Base-by-base conservation (phyloP, 345 rosid species). In the Capsella bursapastoris region DNA sequence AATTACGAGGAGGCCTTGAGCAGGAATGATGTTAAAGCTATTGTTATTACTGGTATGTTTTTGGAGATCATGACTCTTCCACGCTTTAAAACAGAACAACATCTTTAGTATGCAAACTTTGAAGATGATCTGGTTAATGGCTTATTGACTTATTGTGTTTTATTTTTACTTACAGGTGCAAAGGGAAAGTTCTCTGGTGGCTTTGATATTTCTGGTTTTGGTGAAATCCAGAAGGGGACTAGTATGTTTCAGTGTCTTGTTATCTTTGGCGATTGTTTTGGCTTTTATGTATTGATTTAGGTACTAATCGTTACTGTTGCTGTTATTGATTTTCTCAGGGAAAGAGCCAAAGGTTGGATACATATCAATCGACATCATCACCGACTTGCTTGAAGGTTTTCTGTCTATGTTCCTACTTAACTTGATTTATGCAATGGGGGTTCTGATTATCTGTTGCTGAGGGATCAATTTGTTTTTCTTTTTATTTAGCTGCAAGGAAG, bases 121-220 rank as follows among this genome's bases (percentile, higher is more conserved):
- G 64, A 35, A 40, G 32, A 49, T 62, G 51, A 40, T 53, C 6
- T 73, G 25, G 31, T 37, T 3, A 4, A 43, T 58, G 64, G 38
- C 0, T 70, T 13, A 38, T 38, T 38, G 41, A 37, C 10, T 1
- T 0, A 35, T 40, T 40, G 14, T 10, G 5, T 40, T 40, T 11
- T 1, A 22, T 41, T 41, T 41, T 4, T 13, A 1, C 66, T 44
- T 66, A 57, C 86, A 92, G 99, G 98, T 66, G 89, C 87, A 16
- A 92, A 87, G 34, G 98, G 95, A 49, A 96, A 82, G 80, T 96
- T 96, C 79, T 92, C 97, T 71, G 98, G 98, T 72, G 99, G 99
- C 50, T 92, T 90, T 84, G 99, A 92, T 77, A 90, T 96, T 50
- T 41, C 90, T 28, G 83, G 86, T 45, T 96, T 96, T 57, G 87